Evolutionary conservation across 192 early-diverging fungal genomes (phyloP).

Genomic region (Backusella liffmaniae): DNA sequence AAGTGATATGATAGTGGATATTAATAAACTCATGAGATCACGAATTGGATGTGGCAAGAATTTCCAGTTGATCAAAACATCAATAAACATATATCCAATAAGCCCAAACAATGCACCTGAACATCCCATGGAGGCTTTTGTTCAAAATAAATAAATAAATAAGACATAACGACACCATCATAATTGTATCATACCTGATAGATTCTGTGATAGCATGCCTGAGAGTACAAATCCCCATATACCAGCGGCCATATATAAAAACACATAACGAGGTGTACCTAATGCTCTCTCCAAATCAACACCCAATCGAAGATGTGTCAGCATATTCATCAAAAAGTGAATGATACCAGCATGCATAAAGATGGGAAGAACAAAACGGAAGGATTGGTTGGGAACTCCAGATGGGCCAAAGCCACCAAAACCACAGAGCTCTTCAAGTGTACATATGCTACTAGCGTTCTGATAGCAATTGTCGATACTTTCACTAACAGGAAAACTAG

Average conservation of each 20-base stretch:
- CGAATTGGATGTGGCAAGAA: conserved; percentile 61
- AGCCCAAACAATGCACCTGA: conserved; percentile 67
- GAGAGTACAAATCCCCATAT: conserved; percentile 79
- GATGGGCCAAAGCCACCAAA: conserved; percentile 51
- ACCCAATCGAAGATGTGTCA: conserved; percentile 69
- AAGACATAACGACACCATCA: too few relatives aligned
- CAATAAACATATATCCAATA: conserved; percentile 75
- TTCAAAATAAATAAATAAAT: background rate
- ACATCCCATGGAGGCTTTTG: conserved; percentile 53
- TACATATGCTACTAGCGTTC: conserved; percentile 37
- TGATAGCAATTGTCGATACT: conserved; percentile 21
- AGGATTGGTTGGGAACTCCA: conserved; percentile 68
- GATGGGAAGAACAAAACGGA: conserved; percentile 74
- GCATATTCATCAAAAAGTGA: conserved; percentile 74
- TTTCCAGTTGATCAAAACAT: conserved; percentile 79
- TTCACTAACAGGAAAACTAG: conserved; percentile 20
- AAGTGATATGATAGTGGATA: conserved; percentile 67
- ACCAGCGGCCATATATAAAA: conserved; percentile 65
- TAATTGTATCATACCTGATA: conserved; percentile 36
- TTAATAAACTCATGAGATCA: conserved; percentile 67
- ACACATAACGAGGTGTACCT: conserved; percentile 68
- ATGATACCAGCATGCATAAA: conserved; percentile 81
- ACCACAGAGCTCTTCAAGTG: conserved; percentile 58
- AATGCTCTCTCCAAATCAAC: conserved; percentile 73
- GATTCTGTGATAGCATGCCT: conserved; percentile 53